These are phyloP conservation scores for Setomelanomma holmii DNA, from an alignment of 2,329 filamentous ascomycete species.

Conservation along the genomic window DNA sequence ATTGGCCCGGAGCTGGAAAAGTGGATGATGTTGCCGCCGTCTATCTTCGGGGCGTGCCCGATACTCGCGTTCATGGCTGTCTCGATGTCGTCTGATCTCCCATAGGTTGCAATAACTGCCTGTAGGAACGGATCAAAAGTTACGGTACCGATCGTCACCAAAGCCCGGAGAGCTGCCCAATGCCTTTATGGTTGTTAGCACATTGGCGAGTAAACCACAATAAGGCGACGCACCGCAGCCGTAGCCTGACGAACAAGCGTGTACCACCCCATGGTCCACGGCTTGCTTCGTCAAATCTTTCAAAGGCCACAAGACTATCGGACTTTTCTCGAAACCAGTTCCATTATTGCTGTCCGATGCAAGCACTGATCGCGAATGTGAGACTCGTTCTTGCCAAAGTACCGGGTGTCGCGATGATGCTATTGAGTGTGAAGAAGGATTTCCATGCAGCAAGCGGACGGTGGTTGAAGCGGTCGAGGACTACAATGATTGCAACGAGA, in stretches of 20 bases:
- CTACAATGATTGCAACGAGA: constrained; percentile 5
- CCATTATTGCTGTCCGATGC: constrained; percentile 23
- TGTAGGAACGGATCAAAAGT: constrained; percentile 18
- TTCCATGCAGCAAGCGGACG: constrained; percentile 11
- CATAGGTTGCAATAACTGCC: constrained; percentile 4
- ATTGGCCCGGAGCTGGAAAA: neutral
- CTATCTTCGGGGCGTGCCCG: neutral
- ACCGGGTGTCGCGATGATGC: constrained; percentile 10
- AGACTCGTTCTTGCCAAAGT: constrained; percentile 15
- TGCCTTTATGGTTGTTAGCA: constrained; percentile 4
- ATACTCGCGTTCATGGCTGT: neutral
- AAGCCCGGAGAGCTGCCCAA: constrained; percentile 14
- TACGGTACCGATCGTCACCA: constrained; percentile 6
- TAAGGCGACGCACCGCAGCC: constrained; percentile 2
- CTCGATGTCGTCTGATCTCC: neutral
- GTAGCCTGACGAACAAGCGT: constrained; percentile 14
- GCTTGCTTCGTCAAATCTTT: constrained; percentile 22
- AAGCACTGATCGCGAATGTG: constrained; percentile 17
- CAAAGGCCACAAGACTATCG: constrained; percentile 6
- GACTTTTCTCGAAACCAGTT: constrained; percentile 10
- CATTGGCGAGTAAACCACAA: neutral
- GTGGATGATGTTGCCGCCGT: neutral
- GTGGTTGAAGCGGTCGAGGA: constrained; percentile 8
- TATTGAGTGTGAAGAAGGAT: constrained; percentile 14
- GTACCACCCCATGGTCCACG: constrained; percentile 17